Base-by-base conservation (phyloP, 495 filamentous ascomycete species). In the Tuber brumale region DNA sequence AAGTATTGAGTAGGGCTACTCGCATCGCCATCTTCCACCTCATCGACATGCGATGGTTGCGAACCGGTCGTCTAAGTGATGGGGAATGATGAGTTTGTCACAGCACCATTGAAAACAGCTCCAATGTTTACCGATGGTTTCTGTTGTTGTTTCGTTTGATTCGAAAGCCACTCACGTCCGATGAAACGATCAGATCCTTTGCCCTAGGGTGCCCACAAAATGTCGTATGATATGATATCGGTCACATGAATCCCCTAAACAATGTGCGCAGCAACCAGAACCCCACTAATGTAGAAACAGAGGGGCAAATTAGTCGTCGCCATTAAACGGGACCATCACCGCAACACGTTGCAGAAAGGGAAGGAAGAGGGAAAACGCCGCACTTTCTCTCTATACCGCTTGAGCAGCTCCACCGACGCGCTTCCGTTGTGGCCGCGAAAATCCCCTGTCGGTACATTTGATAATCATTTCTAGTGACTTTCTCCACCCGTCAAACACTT, bases 401-500 rank as follows among this genome's bases (percentile, higher is more conserved):
- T 70, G 21, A 77, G 72, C n/a, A 79, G 72, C 19, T 79, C 75
- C 31, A 19, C 69, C 16, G 75, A n/a, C 75, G 43, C 76, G 43
- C 6, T 37, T 31, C n/a, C 51, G 75, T 37, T 74, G 75, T 41
- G 71, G n/a, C 21, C 18, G 66, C 3, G 75, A 66, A 43, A 72
- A 79, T 21, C 70, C 73, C 19, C 39, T 51, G 21, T 74, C 69
- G 27, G 70, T 74, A 23, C 75, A 77, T 37, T 74, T 74, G 46
- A 70, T 31, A 42, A 79, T 74, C 19, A 41, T 19, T 21, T 74
- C 46, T 1, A 79, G 72, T 23, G 77, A 79, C 48, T 79, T 79
- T 45, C 69, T 79, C 77, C 77, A 79, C 21, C 77, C 77, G 12
- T 79, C 77, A 19, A 79, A 72, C 23, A 79, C 6, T 16, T 72